Evolutionary conservation across 2,329 filamentous ascomycete species (phyloP), one percentile per base, ranked within the genome.

Genomic region (Thelonectria discophora): DNA sequence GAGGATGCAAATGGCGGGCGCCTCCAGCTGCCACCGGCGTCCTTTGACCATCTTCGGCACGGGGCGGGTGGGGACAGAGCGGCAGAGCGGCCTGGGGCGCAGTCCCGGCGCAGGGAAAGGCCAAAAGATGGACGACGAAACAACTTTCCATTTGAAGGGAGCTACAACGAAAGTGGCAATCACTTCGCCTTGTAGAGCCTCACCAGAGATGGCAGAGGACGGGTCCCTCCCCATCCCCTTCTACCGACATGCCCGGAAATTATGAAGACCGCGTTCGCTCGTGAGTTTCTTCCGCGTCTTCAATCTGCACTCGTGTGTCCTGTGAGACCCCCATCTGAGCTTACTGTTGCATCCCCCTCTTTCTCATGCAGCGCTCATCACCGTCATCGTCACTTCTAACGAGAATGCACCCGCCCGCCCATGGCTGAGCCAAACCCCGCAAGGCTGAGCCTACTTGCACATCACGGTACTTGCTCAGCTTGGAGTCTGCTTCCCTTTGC

Each of bases 261-360:
- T 21, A 47, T 15, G 48, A 42, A 40, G 55, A 79, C 51, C 79
- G 90, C 70, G 89, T 92, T 24, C 81, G 81, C 37, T 86, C 84
- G 1, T 92, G 90, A 89, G 90, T 1, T 93, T 92, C 72, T 67
- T 74, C 3, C 81, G 87, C 51, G 88, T 91, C 71, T 91, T 91
- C 65, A 91, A 91, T 88, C 3, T 92, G 90, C 89, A 87, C 84
- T n/a, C 8, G 90, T n/a, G 92, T 75, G 78, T 81, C 20, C 86
- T 88, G 89, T 91, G 82, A 73, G 86, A 83, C 27, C 21, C 21
- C 21, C 21, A 24, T 24, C 21, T 24, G 40, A 24, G 21, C n/a
- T 24, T 62, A 21, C 34, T n/a, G 34, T 37, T 6, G 15, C 34
- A 37, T 37, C 11, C 34, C 34, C 34, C 34, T 37, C 34, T 2